phyloP scores from a whole-genome alignment of 1,139 yeast genomes.

The Suhomyces yuchorum region DNA sequence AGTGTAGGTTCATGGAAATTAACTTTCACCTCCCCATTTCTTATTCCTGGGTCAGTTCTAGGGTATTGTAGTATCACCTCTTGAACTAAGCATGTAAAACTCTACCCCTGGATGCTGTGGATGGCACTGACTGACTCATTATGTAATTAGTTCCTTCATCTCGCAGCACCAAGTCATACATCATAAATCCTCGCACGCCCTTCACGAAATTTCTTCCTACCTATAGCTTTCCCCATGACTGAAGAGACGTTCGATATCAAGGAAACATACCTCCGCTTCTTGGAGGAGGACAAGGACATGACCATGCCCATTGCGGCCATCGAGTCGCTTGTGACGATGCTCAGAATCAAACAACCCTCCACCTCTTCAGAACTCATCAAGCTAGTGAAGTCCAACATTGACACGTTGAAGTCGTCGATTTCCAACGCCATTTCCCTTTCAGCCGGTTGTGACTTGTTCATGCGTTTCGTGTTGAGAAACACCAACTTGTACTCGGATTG shows the following conservation, averaged over 20 bases:
- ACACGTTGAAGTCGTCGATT: constrained; percentile 72
- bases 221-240: constrained; percentile 16
- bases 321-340: constrained; percentile 84
- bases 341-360: constrained; percentile 79
- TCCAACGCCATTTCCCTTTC: constrained; percentile 89
- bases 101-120: too few relatives aligned
- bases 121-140: not conserved
- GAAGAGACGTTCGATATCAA: constrained; percentile 69
- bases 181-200: not conserved
- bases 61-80: too few relatives aligned
- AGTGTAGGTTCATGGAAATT: too few relatives aligned
- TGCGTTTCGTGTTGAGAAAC: constrained; percentile 88
- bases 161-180: not conserved
- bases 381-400: constrained; percentile 74
- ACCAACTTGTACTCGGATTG: constrained; percentile 89
- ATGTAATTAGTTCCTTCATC: not conserved
- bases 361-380: constrained; percentile 93
- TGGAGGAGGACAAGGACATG: constrained; percentile 88
- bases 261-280: constrained; percentile 72
- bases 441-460: constrained; percentile 97
- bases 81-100: too few relatives aligned
- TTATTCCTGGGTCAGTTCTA: too few relatives aligned
- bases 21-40: too few relatives aligned
- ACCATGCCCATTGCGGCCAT: constrained; percentile 99
- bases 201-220: constrained; percentile 4